phyloP scores from a whole-genome alignment of 2,329 filamentous ascomycete genomes.

The Colletotrichum endophyticum region DNA sequence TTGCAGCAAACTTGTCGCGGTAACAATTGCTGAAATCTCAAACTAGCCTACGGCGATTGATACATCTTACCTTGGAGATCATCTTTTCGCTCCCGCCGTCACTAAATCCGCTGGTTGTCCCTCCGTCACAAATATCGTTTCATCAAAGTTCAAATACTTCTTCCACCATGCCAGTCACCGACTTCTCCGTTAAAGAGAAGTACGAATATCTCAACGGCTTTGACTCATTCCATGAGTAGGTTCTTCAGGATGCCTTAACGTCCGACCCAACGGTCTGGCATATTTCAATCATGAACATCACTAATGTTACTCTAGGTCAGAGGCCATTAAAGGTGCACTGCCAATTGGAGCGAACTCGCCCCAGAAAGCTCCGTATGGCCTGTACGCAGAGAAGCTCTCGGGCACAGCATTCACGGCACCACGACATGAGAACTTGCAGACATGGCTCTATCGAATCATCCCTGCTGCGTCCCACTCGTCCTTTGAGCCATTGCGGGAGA shows the following conservation, averaged over 20 bases:
- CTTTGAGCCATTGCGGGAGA: constrained; percentile 27
- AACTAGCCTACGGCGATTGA: rapidly evolving
- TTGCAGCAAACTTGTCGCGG: neutral
- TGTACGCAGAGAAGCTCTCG: constrained; percentile 73
- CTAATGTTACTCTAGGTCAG: constrained; percentile 48
- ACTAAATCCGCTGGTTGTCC: rapidly evolving
- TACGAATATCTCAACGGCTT: constrained; percentile 76
- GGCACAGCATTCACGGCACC: constrained; percentile 66
- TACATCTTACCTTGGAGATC: neutral
- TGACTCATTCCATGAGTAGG: constrained; percentile 71
- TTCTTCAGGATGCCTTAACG: neutral
- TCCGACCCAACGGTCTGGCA: neutral
- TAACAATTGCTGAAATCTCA: neutral
- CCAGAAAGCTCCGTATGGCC: constrained; percentile 70
- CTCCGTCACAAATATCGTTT: neutral
- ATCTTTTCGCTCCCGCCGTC: neutral
- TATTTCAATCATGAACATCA: rapidly evolving
- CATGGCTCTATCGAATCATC: constrained; percentile 65
- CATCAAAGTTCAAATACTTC: neutral
- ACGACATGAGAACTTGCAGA: constrained; percentile 61
- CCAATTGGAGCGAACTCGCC: constrained; percentile 74
- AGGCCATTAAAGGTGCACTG: constrained; percentile 70
- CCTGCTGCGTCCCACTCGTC: constrained; percentile 57
- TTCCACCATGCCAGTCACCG: constrained; percentile 36
- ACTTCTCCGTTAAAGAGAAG: constrained; percentile 37